phyloP scores from a whole-genome alignment of 352 stramenopile species.

The Elongisporangium undulatum region DNA sequence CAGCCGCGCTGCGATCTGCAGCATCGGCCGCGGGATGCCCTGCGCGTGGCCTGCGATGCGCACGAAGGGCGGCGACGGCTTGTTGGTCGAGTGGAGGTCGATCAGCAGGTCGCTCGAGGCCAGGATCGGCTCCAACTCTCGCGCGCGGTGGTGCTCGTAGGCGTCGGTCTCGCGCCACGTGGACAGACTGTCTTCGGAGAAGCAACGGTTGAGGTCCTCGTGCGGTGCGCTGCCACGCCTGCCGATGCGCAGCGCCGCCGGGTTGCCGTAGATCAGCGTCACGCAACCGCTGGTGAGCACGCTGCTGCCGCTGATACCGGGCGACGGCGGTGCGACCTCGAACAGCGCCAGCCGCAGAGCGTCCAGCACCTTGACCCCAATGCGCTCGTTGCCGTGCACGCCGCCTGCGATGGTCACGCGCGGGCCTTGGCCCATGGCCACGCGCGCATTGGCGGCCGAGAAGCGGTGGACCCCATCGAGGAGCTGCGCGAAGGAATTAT shows the following conservation, averaged over 20 bases:
- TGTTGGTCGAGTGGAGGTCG: slow-evolving; percentile 80
- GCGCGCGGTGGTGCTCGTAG: slow-evolving; percentile 55
- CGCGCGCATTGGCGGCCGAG: slow-evolving; percentile 4
- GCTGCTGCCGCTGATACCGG: background rate
- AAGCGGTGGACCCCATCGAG: slow-evolving; percentile 48
- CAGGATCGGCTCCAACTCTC: slow-evolving; percentile 50
- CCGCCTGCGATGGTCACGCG: slow-evolving; percentile 60
- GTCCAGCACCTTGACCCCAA: slow-evolving; percentile 61
- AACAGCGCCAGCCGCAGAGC: slow-evolving; percentile 44
- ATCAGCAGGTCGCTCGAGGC: slow-evolving; percentile 52
- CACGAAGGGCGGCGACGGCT: slow-evolving; percentile 61
- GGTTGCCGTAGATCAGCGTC: slow-evolving; percentile 66
- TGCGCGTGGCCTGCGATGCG: slow-evolving; percentile 39
- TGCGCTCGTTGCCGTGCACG: slow-evolving; percentile 76
- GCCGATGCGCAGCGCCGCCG: slow-evolving; percentile 39
- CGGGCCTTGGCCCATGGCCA: slow-evolving; percentile 10
- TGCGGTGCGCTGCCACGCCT: slow-evolving; percentile 47
- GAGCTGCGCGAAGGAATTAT: slow-evolving; percentile 35
- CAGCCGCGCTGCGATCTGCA: slow-evolving; percentile 28
- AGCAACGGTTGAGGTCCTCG: slow-evolving; percentile 70
- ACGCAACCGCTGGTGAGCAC: slow-evolving; percentile 25
- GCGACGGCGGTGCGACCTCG: slow-evolving; percentile 12
- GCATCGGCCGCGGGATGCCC: slow-evolving; percentile 16
- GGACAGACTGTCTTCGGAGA: slow-evolving; percentile 30
- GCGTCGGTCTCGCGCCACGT: background rate